Evolutionary conservation across 75 land plant species (phyloP), one percentile per base, ranked within the genome.

Genomic region (Pinus tabuliformis): DNA sequence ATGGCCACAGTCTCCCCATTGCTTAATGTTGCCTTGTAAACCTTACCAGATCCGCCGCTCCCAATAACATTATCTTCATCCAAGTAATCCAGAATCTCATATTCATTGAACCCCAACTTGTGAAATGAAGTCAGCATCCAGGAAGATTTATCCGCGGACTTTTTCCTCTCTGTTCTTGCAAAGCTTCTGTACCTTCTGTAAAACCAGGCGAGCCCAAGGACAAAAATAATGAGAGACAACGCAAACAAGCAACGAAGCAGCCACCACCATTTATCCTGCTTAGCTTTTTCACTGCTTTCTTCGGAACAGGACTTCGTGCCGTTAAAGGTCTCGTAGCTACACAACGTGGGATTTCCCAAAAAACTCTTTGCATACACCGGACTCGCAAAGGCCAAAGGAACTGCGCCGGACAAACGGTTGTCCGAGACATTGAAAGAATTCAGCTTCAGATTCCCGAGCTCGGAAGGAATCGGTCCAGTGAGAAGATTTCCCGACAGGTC

Each of bases 61-160:
- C 98, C 98, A 22, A 95, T 91, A 36, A 95, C 90, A 64, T 91
- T 91, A 42, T 88, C 96, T 62, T 93, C 98, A 37, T 89, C 91
- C 5, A 95, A 79, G 60, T 85, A 77, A 18, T 86, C 84, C 57
- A 86, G 58, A 11, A 95, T 84, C n/a, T 89, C 96, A 54, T 76
- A 62, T 24, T 95, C 89, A 42, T 84, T 83, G 78, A 95, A 89
- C 2, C 71, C 83, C 45, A 91, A 45, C 37, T 86, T 89, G 74
- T 95, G 92, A 68, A 95, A 95, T 3, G 96, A 93, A 72, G 84
- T 93, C 71, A 96, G 74, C 4, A 39, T 91, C 91, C 95, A 93
- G 56, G 83, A 87, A 3, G 84, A 79, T 49, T 79, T 80, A 37
- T 75, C 78, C 4, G 75, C 33, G 12, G 49, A 68, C 4, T 42